These are phyloP conservation scores for Dryas integrifolia DNA, from an alignment of 331 rosid species.

Conservation along the genomic window DNA sequence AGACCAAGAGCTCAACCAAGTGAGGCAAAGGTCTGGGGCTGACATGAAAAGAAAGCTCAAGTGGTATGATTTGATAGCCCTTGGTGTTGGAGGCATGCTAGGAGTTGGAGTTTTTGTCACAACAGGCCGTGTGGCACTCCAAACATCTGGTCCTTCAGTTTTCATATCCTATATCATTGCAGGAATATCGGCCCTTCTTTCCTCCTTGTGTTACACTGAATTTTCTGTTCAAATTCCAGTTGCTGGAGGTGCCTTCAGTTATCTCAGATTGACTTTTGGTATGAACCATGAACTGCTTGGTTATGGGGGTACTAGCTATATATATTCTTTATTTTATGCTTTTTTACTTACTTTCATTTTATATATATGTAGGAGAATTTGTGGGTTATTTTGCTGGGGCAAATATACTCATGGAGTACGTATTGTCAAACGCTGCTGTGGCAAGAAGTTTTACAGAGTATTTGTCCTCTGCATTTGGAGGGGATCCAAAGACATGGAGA, in stretches of 20 bases:
- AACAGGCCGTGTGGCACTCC: slow-evolving; percentile 67
- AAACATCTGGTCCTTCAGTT: slow-evolving; percentile 70
- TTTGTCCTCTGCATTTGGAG: slow-evolving; percentile 59
- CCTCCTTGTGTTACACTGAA: slow-evolving; percentile 87
- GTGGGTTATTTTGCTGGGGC: slow-evolving; percentile 97
- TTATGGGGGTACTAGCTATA: not conserved
- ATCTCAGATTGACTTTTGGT: slow-evolving; percentile 85
- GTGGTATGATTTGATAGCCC: slow-evolving; percentile 81
- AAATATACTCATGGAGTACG: slow-evolving; percentile 88
- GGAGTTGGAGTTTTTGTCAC: slow-evolving; percentile 93
- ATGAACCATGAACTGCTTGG: slow-evolving; percentile 1
- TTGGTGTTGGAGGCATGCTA: slow-evolving; percentile 96
- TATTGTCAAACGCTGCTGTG: slow-evolving; percentile 88
- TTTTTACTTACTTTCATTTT: not conserved
- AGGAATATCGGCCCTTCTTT: slow-evolving; percentile 86
- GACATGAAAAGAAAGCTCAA: slow-evolving; percentile 83
- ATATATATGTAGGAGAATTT: slow-evolving; percentile 61
- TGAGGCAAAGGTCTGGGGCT: slow-evolving; percentile 83
- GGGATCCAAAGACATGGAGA: slow-evolving; percentile 68
- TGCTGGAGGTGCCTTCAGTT: slow-evolving; percentile 97
- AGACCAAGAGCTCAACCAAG: slow-evolving; percentile 83
- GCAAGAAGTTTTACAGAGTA: slow-evolving; percentile 87
- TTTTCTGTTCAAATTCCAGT: slow-evolving; percentile 90
- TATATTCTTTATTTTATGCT: slow-evolving; percentile 5
- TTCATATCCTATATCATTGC: slow-evolving; percentile 83